phyloP scores from a whole-genome alignment of 2,329 filamentous ascomycete genomes.

The Verticillium nonalfalfae region DNA sequence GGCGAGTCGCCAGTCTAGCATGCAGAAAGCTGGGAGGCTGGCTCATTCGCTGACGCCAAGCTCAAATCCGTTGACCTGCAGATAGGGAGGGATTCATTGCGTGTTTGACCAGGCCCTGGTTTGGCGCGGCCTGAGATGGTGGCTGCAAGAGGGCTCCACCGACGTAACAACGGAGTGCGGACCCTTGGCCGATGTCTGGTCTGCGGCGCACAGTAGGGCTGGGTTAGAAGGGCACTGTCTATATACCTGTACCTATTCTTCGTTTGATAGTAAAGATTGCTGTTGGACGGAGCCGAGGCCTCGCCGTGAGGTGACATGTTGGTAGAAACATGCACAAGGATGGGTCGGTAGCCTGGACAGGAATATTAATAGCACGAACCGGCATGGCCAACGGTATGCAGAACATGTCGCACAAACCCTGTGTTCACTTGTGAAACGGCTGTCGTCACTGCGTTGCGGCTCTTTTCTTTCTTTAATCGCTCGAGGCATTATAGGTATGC shows the following conservation, averaged over 20 bases:
- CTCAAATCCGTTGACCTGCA: constrained; percentile 10
- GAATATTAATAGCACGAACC: not conserved
- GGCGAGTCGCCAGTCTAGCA: constrained; percentile 9
- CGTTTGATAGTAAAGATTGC: not conserved
- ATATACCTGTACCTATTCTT: not conserved
- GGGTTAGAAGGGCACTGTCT: constrained; percentile 2
- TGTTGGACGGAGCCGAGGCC: not conserved
- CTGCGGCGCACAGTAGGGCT: not conserved
- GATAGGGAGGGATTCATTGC: constrained; percentile 8
- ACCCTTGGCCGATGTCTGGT: not conserved
- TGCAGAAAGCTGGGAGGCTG: not conserved
- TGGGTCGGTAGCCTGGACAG: not conserved
- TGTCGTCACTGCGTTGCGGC: not conserved
- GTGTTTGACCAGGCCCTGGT: constrained; percentile 1
- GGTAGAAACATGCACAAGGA: too few relatives aligned
- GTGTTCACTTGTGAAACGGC: not conserved
- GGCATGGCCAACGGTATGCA: not conserved
- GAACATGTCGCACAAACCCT: not conserved
- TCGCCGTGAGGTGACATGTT: not conserved
- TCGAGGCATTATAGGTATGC: not conserved
- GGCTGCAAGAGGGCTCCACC: constrained; percentile 8
- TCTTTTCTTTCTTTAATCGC: not conserved
- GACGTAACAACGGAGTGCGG: constrained; percentile 10
- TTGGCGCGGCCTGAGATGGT: not conserved
- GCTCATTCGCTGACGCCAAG: constrained; percentile 6